These are phyloP conservation scores for Discostella stelligeroides DNA, from an alignment of 108 stramenopile genomes.

Conservation along the genomic window DNA sequence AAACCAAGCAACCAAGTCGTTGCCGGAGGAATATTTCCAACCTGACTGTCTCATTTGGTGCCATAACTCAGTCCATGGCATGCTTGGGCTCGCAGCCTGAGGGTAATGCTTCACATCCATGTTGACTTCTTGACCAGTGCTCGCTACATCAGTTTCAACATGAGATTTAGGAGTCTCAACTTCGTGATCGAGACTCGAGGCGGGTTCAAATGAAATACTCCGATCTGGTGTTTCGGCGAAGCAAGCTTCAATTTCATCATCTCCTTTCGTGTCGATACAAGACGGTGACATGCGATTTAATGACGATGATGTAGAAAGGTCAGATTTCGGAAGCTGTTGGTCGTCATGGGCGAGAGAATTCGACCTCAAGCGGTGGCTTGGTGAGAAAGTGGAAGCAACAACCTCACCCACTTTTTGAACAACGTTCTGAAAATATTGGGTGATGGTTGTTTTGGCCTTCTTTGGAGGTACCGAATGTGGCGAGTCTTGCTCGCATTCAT, in stretches of 20 bases:
- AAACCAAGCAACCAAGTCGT: slow-evolving; percentile 2
- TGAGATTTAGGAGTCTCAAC: neutral
- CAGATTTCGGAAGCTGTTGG: slow-evolving; percentile 4
- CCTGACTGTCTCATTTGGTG: slow-evolving; percentile 24
- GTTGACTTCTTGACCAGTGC: slow-evolving; percentile 6
- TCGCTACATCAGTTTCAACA: neutral
- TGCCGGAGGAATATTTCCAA: neutral
- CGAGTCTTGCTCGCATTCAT: slow-evolving; percentile 26
- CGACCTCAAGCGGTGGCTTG: too few relatives aligned
- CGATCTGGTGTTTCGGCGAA: slow-evolving; percentile 12
- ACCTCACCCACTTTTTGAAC: neutral
- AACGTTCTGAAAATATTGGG: slow-evolving; percentile 4
- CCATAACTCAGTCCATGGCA: slow-evolving; percentile 19
- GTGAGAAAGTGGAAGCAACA: neutral
- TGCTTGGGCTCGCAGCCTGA: slow-evolving; percentile 6
- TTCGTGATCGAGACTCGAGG: neutral
- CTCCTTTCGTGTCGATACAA: slow-evolving; percentile 32
- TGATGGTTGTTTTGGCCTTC: slow-evolving; percentile 1
- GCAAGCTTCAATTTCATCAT: slow-evolving; percentile 25
- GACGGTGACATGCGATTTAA: slow-evolving; percentile 15
- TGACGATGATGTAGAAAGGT: neutral
- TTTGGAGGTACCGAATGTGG: slow-evolving; percentile 8
- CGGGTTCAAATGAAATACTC: neutral
- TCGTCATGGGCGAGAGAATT: neutral
- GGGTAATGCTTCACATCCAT: slow-evolving; percentile 1